Percentiles rank a stretch among this genome's conserved stretches.
These are phyloP conservation scores for Amauroascus verrucosus DNA, from an alignment of 2,329 filamentous ascomycete species.

Conservation along the genomic window DNA sequence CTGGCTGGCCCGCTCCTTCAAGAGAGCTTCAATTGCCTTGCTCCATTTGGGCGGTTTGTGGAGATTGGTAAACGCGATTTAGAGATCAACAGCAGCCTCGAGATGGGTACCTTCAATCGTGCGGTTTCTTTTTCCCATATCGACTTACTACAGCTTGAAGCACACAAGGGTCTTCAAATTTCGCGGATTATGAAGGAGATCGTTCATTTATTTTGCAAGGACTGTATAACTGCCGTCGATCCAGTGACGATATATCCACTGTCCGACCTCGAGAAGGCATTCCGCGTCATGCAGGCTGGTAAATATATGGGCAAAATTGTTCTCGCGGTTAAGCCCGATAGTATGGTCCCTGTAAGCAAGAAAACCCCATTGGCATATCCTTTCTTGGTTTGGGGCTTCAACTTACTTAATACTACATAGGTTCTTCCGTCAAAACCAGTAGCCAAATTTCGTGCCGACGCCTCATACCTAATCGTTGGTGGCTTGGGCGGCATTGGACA, in stretches of 20 bases:
- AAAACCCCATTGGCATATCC: too few species aligned
- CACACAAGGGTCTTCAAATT: neutral
- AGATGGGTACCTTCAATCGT: neutral
- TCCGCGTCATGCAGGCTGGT: conserved; percentile 8
- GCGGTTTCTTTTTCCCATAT: neutral
- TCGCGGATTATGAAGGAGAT: neutral
- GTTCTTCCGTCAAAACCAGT: neutral
- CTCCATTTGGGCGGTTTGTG: conserved; percentile 14
- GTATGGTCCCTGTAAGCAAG: neutral
- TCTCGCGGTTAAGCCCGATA: neutral
- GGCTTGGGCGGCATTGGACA: conserved; percentile 21
- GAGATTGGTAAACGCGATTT: conserved; percentile 13
- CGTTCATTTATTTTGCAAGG: neutral
- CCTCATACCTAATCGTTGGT: conserved; percentile 19
- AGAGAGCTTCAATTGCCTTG: conserved; percentile 7
- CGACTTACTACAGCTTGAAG: neutral
- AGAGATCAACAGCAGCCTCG: neutral
- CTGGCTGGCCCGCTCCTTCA: conserved; percentile 9
- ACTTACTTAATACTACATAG: too few species aligned
- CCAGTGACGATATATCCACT: neutral
- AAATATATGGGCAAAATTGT: conserved; percentile 1
- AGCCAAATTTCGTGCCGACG: conserved; percentile 6
- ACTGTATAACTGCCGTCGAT: neutral
- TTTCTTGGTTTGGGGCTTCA: too few species aligned
- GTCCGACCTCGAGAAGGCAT: neutral